A percentile compares a stretch with the other conserved stretches of the same genome.
Conservation (phyloP, 1,139 yeast genomes). For the Sugiyamaella castrensis region DNA sequence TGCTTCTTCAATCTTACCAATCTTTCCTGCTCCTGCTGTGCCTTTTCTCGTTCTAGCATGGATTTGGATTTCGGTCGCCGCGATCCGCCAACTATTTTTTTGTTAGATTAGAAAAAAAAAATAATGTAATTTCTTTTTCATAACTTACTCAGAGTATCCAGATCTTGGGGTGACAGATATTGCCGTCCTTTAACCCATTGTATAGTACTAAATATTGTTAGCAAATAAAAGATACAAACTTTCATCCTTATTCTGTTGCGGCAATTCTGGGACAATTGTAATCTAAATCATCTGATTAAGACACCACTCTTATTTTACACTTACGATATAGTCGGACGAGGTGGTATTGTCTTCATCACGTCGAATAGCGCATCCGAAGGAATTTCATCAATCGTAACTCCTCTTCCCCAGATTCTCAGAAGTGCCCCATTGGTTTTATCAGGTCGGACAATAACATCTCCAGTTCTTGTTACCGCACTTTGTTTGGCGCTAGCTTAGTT, state of each 20-base stretch:
- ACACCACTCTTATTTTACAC: too few species aligned
- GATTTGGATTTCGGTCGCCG: constrained; percentile 39
- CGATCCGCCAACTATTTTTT: constrained; percentile 38
- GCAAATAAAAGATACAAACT: neutral
- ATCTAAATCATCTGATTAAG: too few species aligned
- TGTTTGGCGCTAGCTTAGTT: constrained; percentile 33
- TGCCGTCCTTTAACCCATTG: constrained; percentile 86
- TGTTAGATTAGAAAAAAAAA: too few species aligned
- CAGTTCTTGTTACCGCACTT: constrained; percentile 58
- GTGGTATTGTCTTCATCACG: constrained; percentile 53
- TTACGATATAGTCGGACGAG: constrained; percentile 55
- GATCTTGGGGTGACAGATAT: constrained; percentile 55
- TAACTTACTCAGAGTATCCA: constrained; percentile 31
- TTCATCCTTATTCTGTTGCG: neutral
- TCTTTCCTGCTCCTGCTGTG: constrained; percentile 25
- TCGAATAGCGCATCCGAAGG: constrained; percentile 43
- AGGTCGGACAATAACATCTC: constrained; percentile 67
- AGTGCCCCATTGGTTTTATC: constrained; percentile 56
- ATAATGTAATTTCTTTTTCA: neutral
- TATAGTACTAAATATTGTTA: constrained; percentile 47
- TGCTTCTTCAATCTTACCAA: constrained; percentile 16
- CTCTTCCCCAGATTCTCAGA: constrained; percentile 46
- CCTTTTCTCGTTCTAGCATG: constrained; percentile 30
- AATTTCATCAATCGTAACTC: constrained; percentile 31
- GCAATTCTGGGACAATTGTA: too few species aligned